Evolutionary conservation across 1,284 basidiomycete genomes (phyloP), one percentile per base, ranked within the genome.

Genomic region (Marasmius oreades): DNA sequence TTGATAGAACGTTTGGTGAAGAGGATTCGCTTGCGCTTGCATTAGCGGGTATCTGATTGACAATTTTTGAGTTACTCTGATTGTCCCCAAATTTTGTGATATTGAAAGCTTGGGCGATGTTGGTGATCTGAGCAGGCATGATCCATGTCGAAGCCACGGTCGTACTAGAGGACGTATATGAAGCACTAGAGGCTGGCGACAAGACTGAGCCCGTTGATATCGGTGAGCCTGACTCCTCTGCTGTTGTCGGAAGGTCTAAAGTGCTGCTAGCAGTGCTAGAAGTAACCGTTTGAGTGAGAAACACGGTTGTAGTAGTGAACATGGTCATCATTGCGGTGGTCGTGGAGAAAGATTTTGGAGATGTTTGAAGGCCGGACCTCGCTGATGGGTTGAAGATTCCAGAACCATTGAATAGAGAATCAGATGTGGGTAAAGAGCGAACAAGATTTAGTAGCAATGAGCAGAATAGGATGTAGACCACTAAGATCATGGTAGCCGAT

Each of bases 41-140:
- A 37, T 65, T 59, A 16, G 69, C 59, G 1, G 80, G 81, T 39
- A 81, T 73, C 16, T 74, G 77, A 11, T 73, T 67, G 52, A 88
- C 75, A 56, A 90, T 70, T 48, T 76, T 71, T 51, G 90, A 66
- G 66, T 90, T 90, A n/a, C 73, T 58, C 61, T 75, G 65, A 1
- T 84, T 83, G 43, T 73, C 77, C 0, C 83, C 74, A 62, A 85
- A 86, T 55, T 75, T 68, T 18, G 81, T 75, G 58, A 90, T 68
- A 50, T 81, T 80, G 75, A 89, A 90, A 1, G 79, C 63, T 22
- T 74, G 69, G 3, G 24, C 22, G 28, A 91, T 75, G 64, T 88
- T 78, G 0, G 77, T 75, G 72, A 87, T 81, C 20, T 74, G 70
- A 0, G 73, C 61, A 0, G 87, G 83, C 4, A 73, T 68, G 1